These are phyloP conservation scores for Aspergillus terreus DNA, from an alignment of 2,329 filamentous ascomycete genomes.

Conservation along the genomic window DNA sequence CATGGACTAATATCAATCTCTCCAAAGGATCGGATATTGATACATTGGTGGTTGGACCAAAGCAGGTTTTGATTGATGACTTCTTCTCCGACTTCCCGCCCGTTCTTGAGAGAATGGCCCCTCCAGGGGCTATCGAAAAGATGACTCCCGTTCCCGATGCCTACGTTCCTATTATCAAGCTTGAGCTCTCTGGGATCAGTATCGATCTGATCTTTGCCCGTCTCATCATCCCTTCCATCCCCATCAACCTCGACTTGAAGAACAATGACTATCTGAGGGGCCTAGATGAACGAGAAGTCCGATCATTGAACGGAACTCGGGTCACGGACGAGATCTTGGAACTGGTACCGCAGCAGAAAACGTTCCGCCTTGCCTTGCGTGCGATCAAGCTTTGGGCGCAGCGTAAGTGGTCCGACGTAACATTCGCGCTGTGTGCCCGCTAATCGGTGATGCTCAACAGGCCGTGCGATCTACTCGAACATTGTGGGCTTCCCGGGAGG, in stretches of 20 bases:
- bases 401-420: conserved; percentile 38
- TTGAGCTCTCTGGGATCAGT: conserved; percentile 84
- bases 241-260: conserved; percentile 68
- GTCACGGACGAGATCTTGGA: conserved; percentile 90
- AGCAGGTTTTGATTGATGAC: conserved; percentile 81
- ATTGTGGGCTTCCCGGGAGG: conserved; percentile 95
- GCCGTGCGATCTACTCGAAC: conserved; percentile 89
- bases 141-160: conserved; percentile 83
- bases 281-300: conserved; percentile 78
- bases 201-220: conserved; percentile 91
- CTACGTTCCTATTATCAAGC: conserved; percentile 96
- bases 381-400: conserved; percentile 97
- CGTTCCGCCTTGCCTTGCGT: conserved; percentile 82
- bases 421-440: not conserved
- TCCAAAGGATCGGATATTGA: conserved; percentile 85
- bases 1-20: conserved; percentile 4
- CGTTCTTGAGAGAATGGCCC: conserved; percentile 71
- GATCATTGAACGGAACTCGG: conserved; percentile 88
- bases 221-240: conserved; percentile 67
- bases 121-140: conserved; percentile 75
- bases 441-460: conserved; percentile 22
- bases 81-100: conserved; percentile 90
- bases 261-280: conserved; percentile 83
- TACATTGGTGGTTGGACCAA: conserved; percentile 86
- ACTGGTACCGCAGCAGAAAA: conserved; percentile 82